Percentiles rank a stretch among this genome's conserved stretches.
phyloP scores from a whole-genome alignment of 2,329 filamentous ascomycete species.

The Xylariaceae sp. region DNA sequence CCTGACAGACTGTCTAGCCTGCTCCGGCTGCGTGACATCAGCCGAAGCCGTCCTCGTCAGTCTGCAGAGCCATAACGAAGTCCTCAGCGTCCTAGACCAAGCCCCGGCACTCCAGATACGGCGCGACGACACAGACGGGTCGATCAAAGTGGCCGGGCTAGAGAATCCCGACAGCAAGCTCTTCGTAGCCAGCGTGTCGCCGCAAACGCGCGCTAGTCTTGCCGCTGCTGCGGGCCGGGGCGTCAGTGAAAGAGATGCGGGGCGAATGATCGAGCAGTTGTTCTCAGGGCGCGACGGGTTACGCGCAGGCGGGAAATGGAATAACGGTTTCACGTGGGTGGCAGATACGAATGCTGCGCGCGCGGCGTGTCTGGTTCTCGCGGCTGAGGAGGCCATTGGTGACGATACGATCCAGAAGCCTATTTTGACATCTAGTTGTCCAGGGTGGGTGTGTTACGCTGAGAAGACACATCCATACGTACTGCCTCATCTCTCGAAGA shows the following conservation, averaged over 20 bases:
- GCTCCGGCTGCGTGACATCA: constrained; percentile 94
- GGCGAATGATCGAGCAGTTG: constrained; percentile 77
- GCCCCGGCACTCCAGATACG: constrained; percentile 45
- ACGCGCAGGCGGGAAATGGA: constrained; percentile 63
- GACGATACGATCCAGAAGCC: constrained; percentile 44
- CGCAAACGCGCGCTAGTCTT: constrained; percentile 83
- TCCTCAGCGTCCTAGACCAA: constrained; percentile 74
- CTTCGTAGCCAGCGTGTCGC: constrained; percentile 89
- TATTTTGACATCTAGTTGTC: constrained; percentile 83
- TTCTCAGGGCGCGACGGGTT: constrained; percentile 68
- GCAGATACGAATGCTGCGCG: constrained; percentile 83
- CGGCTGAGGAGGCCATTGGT: constrained; percentile 64
- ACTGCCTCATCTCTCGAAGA: constrained; percentile 79
- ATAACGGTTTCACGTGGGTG: constrained; percentile 81
- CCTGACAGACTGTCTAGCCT: constrained; percentile 93
- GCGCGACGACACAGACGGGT: constrained; percentile 31
- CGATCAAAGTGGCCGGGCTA: constrained; percentile 45
- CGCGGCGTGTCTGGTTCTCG: constrained; percentile 76
- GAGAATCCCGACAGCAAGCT: constrained; percentile 63
- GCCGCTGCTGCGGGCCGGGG: constrained; percentile 75
- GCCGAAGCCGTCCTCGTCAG: constrained; percentile 96
- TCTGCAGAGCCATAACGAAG: constrained; percentile 88
- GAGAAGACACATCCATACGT: constrained; percentile 97
- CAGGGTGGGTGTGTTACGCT: constrained; percentile 97
- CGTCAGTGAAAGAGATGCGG: constrained; percentile 68